Base-by-base conservation (phyloP, 2,329 filamentous ascomycete genomes). In the Pseudogymnoascus sp. region DNA sequence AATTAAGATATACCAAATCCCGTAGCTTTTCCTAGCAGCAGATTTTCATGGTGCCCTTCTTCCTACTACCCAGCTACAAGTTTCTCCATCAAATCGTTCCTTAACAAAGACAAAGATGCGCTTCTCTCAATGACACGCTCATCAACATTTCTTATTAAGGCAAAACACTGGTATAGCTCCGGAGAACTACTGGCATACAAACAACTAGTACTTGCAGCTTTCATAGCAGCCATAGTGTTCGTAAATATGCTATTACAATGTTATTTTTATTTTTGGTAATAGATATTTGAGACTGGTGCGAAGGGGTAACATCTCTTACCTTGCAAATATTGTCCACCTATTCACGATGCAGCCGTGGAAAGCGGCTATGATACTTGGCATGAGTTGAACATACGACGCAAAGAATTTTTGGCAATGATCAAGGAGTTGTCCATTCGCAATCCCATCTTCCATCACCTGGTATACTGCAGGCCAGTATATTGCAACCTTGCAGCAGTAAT, bases 381-480 rank as follows among this genome's bases (percentile, higher is more conserved):
- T 63, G 11, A 69, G 60, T 28, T 65, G 62, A 16, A 67, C 60
- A 28, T 68, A 68, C 1, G 66, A 64, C 28, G 65, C 63, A 61
- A 69, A 59, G 55, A 69, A 69, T 7, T 63, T 59, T 25, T 67
- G 63, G 25, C 65, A 67, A 38, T 67, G 59, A 14, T 61, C 59
- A 11, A 63, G 61, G 12, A 67, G 61, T 14, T 63, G 61, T 14
- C 21, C 14, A 16, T 28, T 60, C 7, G 38, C 45, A 16, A n/a
- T 14, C 5, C 63, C 64, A n/a, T 65, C 62, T 49, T 68, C 58
- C n/a, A 69, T 67, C 2, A 61, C 62, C 58, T 69, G 65, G 49
- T 64, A 68, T 14, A 68, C 65, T 6, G 69, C 69, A 2, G 69
- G 69, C 69, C 69, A 70, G 63, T 71, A 71, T 33, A 72, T 72